A percentile compares a stretch with the other conserved stretches of the same genome.
phyloP scores from a whole-genome alignment of 495 filamentous ascomycete species.

The Durotheca rogersii region DNA sequence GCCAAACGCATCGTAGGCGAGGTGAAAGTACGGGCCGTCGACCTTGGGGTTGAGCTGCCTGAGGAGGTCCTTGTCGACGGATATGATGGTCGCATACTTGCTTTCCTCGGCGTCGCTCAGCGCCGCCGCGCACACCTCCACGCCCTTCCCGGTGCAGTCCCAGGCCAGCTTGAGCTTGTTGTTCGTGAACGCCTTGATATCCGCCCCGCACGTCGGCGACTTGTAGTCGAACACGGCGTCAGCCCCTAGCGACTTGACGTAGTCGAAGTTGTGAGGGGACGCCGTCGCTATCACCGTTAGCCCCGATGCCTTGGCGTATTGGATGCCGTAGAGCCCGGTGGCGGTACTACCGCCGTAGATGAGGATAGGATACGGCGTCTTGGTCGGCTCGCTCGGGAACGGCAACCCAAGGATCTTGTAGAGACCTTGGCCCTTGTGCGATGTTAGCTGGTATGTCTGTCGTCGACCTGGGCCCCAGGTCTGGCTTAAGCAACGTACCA shows the following conservation, averaged over 20 bases:
- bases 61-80: constrained; percentile 20
- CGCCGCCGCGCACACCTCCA: constrained; percentile 30
- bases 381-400: constrained; percentile 36
- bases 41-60: constrained; percentile 34
- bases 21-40: constrained; percentile 21
- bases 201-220: constrained; percentile 36
- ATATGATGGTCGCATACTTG: constrained; percentile 30
- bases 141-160: constrained; percentile 37
- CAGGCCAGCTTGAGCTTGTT: constrained; percentile 34
- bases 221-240: constrained; percentile 50
- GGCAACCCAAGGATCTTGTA: constrained; percentile 42
- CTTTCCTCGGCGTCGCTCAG: constrained; percentile 27
- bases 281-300: constrained; percentile 47
- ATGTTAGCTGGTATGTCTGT: not conserved
- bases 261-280: constrained; percentile 44
- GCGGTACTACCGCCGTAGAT: constrained; percentile 55
- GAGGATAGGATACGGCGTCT: constrained; percentile 37
- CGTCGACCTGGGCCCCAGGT: not conserved
- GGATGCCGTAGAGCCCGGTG: constrained; percentile 50
- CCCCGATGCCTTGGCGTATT: constrained; percentile 50
- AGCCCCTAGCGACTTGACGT: constrained; percentile 46
- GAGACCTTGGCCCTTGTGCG: constrained; percentile 44
- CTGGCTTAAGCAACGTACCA: constrained; percentile 31
- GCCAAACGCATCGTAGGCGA: constrained; percentile 36
- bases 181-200: constrained; percentile 36